Evolutionary conservation across 2,329 filamentous ascomycete genomes (phyloP).

Genomic region (Monilinia aucupariae): DNA sequence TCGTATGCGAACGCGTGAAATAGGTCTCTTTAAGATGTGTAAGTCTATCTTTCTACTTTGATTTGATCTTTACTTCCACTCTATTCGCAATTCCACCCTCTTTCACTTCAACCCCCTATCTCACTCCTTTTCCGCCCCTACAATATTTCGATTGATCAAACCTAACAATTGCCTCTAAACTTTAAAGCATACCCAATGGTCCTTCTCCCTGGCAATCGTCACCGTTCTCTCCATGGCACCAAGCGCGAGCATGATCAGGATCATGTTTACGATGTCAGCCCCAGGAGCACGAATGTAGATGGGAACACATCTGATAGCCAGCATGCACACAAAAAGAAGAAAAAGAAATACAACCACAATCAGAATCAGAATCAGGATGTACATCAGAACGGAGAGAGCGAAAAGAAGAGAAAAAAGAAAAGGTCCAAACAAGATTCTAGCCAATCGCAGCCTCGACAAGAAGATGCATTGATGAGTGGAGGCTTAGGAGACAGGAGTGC

Average conservation of each 20-base stretch:
- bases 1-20: not conserved
- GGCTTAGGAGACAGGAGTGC: not conserved
- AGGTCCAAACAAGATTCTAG: not conserved
- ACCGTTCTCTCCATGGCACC: not conserved
- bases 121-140: not conserved
- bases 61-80: not conserved
- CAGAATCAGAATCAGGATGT: not conserved
- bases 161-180: not conserved
- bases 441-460: not conserved
- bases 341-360: not conserved
- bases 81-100: not conserved
- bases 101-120: not conserved
- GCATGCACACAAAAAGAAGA: not conserved
- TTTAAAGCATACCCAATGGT: not conserved
- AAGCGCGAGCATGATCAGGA: conserved; percentile 6
- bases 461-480: conserved; percentile 4
- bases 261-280: not conserved
- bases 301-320: not conserved
- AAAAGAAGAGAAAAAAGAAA: conserved; percentile 1
- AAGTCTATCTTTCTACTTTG: not conserved
- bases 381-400: not conserved
- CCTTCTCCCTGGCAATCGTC: not conserved
- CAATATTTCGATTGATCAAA: not conserved
- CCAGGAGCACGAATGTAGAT: not conserved
- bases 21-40: not conserved